Percentiles rank a stretch among this genome's conserved stretches.
Evolutionary conservation across 441 rosid species (phyloP).

Genomic region (Pelargonium myrrhifolium): DNA sequence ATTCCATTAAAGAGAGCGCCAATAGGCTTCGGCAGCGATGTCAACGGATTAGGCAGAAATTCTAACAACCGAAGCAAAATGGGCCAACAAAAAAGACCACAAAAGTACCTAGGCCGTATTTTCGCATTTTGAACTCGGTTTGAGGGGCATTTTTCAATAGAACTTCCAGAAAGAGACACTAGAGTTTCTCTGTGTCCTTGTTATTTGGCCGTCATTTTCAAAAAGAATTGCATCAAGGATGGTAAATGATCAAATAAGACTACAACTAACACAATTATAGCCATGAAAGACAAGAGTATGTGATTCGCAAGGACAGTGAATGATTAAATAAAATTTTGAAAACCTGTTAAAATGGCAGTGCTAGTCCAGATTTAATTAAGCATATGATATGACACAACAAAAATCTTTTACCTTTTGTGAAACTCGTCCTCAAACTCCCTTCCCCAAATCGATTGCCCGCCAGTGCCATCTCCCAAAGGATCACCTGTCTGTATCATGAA

Average conservation of each 20-base stretch:
- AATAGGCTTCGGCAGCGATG: no score
- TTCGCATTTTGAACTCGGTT: no score
- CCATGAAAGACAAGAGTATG: not conserved
- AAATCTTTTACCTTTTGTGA: conserved; percentile 69
- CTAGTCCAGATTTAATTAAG: not conserved
- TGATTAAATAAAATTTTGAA: not conserved
- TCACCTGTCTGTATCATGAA: conserved; percentile 99
- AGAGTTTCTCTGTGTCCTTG: no score
- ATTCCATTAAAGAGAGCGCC: not conserved
- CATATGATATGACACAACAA: not conserved
- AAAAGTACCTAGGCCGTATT: no score
- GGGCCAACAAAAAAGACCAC: no score
- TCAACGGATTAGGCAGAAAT: no score
- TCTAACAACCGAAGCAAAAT: no score
- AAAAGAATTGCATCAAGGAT: no score
- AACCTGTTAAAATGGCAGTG: not conserved
- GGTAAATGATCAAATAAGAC: not conserved
- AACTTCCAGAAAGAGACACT: no score
- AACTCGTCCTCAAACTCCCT: conserved; percentile 97
- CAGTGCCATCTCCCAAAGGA: conserved; percentile 97
- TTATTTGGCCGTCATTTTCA: no score
- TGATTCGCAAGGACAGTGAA: not conserved
- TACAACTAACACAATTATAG: not conserved
- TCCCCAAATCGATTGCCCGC: conserved; percentile 99
- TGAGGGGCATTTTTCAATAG: no score